A percentile compares a stretch with the other conserved stretches of the same genome.
These are phyloP conservation scores for Prosopis cineraria DNA, from an alignment of 306 rosid species.

Conservation along the genomic window DNA sequence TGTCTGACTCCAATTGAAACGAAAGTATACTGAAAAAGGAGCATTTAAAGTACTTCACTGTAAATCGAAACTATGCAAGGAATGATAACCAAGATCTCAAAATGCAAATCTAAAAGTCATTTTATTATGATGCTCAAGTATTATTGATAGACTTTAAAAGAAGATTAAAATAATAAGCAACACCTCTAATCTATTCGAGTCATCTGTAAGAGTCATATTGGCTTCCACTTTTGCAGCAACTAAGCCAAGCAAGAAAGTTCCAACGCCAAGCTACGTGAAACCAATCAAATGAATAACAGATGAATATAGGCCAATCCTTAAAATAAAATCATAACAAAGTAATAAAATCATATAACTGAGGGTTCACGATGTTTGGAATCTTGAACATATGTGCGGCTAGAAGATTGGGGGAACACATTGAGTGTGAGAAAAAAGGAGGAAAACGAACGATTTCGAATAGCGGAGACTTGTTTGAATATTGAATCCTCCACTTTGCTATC, in stretches of 20 bases:
- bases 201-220: constrained; percentile 59
- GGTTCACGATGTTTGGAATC: background rate
- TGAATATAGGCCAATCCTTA: background rate
- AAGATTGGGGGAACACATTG: background rate
- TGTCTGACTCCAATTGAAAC: too few species aligned
- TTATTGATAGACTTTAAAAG: background rate
- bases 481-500: constrained; percentile 42
- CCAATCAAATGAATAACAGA: background rate
- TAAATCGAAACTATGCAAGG: background rate
- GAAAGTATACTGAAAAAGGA: background rate
- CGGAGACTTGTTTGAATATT: constrained; percentile 27
- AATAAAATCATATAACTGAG: background rate
- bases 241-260: constrained; percentile 67
- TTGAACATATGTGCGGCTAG: background rate
- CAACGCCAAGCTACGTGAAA: constrained; percentile 61
- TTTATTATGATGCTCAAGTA: background rate
- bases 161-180: background rate
- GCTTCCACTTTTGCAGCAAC: constrained; percentile 64
- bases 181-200: constrained; percentile 53
- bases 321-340: background rate
- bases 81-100: background rate
- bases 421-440: background rate
- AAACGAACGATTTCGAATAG: constrained; percentile 54
- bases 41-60: background rate
- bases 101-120: background rate